Base-by-base conservation (phyloP, 2,329 filamentous ascomycete genomes). In the Shiraia bambusicola region DNA sequence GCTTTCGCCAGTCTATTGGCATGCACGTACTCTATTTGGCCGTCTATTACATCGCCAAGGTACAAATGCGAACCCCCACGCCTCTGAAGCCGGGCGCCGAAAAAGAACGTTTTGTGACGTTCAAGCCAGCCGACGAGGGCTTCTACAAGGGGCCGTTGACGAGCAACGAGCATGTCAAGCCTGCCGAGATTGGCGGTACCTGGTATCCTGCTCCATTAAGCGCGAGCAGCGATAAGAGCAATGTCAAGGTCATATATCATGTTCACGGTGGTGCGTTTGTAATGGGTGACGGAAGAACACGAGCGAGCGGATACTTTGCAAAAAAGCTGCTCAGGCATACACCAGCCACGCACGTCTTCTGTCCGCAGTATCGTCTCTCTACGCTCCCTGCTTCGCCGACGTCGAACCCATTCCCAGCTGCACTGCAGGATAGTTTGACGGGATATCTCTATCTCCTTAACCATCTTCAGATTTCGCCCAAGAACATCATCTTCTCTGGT, bases 221-320 rank as follows among this genome's bases (percentile, higher is more conserved):
- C 6, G 17, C 35, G 1, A 32, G 33, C 1, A 44, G 37, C 8
- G 46, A 60, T 28, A 44, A 47, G 26, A 46, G 27, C 24, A 50
- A 48, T 16, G 46, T 56, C 37, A 63, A 51, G 1, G 66, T 76
- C 1, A 53, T 76, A 6, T 59, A 77, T 5, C 75, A 77, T 44
- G 63, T 76, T 39, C 76, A 78, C 51, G 75, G 75, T 32, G 76
- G 76, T 28, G 75, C 71, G 1, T 78, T 69, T 49, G 69, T 76
- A 1, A 55, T 70, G 13, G 73, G 71, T 31, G 69, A 74, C 43
- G 73, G 72, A 7, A 52, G 72, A 14, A 65, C 59, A 4, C 43
- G 47, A 16, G 66, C 67, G 31, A 52, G 57, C 4, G 66, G 69
- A 1, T 67, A 51, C 34, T 50, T 61, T 24, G 54, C 59, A 0